Conservation (phyloP, 768 basidiomycete species). For the Russula dissimulans region DNA sequence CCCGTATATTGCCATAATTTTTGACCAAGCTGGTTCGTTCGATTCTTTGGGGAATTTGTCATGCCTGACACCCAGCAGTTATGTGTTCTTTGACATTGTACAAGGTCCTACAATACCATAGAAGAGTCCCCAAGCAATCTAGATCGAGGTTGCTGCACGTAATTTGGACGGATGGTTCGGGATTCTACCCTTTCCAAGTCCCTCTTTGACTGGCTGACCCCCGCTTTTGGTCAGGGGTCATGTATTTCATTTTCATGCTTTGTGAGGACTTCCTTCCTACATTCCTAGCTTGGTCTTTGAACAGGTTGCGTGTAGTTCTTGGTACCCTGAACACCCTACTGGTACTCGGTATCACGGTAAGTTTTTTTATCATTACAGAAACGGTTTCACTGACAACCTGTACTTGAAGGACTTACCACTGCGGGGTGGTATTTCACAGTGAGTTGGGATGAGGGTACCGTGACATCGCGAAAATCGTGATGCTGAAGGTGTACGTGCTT, state of each 20-base stretch:
- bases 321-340: slow-evolving; percentile 10
- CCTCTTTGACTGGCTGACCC: neutral
- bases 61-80: neutral
- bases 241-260: slow-evolving; percentile 19
- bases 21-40: slow-evolving; percentile 9
- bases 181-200: no score
- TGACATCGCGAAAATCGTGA: no score
- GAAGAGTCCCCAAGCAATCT: neutral
- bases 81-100: slow-evolving; percentile 11
- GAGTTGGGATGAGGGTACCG: neutral
- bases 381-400: neutral
- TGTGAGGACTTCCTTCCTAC: neutral
- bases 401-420: neutral
- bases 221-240: slow-evolving; percentile 2
- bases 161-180: slow-evolving; percentile 3
- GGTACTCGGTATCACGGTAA: slow-evolving; percentile 3
- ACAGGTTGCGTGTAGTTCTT: neutral
- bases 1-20: slow-evolving; percentile 1
- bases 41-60: neutral
- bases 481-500: no score
- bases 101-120: neutral
- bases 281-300: neutral
- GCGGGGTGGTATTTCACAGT: neutral
- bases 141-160: slow-evolving; percentile 8
- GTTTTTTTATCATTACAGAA: neutral